Base-by-base conservation (phyloP, 2,329 filamentous ascomycete species). In the Colletotrichum plurivorum region DNA sequence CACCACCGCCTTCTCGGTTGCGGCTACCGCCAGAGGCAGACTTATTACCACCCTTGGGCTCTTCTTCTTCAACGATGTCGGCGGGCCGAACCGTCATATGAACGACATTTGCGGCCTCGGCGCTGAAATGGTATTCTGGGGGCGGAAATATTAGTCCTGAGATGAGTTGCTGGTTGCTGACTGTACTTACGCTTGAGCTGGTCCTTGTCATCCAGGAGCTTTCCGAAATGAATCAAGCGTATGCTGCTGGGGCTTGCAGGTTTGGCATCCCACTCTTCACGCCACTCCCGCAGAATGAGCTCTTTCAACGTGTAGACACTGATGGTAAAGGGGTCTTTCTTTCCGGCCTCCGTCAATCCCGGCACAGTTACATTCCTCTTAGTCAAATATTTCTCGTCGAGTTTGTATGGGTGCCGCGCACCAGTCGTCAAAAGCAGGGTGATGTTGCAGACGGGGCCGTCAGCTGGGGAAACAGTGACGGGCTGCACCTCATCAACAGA, bases 291-390 rank as follows among this genome's bases (percentile, higher is more conserved):
- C 84, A 96, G 88, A 78, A 98, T 97, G 76, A 98, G 84, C 82
- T 98, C 94, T 81, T 98, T 98, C 73, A 98, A 84, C 3, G 94
- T 97, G 78, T 98, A 97, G 58, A 97, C 92, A 73, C 93, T 97
- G 81, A 98, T 94, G 77, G 92, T 93, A 77, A 94, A 95, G 1
- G 94, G 94, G 77, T 98, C 94, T 72, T 88, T 86, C 70, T 81
- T 85, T 39, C 89, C 90, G 27, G 80, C 78, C 67, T 87, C 85
- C 10, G 85, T 88, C 72, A 88, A 81, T 39, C 91, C 91, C 20
- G 94, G 92, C 1, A 96, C 89, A 55, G 88, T 88, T 62, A 97
- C 93, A 74, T 92, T 93, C 69, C 94, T 89, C 80, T 95, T 94
- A 62, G 87, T 86, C 63, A 98, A 84, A 76, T 98, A 98, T 77